These are phyloP conservation scores for Metschnikowia shivogae DNA, from an alignment of 805 yeast species.

Conservation along the genomic window DNA sequence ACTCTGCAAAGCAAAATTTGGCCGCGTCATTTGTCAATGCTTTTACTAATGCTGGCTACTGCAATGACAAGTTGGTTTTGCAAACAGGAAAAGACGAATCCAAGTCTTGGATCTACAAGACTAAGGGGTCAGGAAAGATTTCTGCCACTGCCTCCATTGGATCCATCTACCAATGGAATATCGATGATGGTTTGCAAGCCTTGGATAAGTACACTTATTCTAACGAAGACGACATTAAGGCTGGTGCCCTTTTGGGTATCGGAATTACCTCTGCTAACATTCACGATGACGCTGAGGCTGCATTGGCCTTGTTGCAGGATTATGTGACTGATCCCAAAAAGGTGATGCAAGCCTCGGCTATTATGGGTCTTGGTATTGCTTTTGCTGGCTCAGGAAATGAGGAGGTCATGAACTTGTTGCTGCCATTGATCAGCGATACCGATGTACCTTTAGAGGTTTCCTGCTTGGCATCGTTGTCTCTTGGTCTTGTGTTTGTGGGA, in stretches of 20 bases:
- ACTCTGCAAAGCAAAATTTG: slow-evolving; percentile 90
- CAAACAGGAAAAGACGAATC: slow-evolving; percentile 58
- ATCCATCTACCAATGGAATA: slow-evolving; percentile 86
- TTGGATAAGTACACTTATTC: slow-evolving; percentile 87
- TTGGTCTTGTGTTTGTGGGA: slow-evolving; percentile 94
- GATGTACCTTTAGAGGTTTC: slow-evolving; percentile 73
- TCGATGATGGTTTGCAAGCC: slow-evolving; percentile 80
- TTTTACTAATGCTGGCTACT: slow-evolving; percentile 86
- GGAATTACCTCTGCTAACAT: slow-evolving; percentile 91
- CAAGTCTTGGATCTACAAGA: slow-evolving; percentile 82
- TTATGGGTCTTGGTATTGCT: slow-evolving; percentile 88
- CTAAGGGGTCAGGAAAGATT: slow-evolving; percentile 86
- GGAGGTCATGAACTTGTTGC: slow-evolving; percentile 69
- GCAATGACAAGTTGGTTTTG: slow-evolving; percentile 74
- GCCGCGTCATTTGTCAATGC: slow-evolving; percentile 94
- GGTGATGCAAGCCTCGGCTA: slow-evolving; percentile 71
- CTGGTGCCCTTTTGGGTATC: slow-evolving; percentile 95
- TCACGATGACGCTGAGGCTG: slow-evolving; percentile 93
- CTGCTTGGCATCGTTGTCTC: slow-evolving; percentile 81
- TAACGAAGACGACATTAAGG: slow-evolving; percentile 80
- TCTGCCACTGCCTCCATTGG: slow-evolving; percentile 93
- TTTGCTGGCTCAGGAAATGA: slow-evolving; percentile 92
- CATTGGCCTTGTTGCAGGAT: slow-evolving; percentile 80
- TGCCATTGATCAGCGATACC: slow-evolving; percentile 79
- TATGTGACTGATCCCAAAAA: slow-evolving; percentile 64